Percentiles rank a stretch among this genome's conserved stretches.
phyloP scores from a whole-genome alignment of 257 asterid species.

The Petunia secreta region DNA sequence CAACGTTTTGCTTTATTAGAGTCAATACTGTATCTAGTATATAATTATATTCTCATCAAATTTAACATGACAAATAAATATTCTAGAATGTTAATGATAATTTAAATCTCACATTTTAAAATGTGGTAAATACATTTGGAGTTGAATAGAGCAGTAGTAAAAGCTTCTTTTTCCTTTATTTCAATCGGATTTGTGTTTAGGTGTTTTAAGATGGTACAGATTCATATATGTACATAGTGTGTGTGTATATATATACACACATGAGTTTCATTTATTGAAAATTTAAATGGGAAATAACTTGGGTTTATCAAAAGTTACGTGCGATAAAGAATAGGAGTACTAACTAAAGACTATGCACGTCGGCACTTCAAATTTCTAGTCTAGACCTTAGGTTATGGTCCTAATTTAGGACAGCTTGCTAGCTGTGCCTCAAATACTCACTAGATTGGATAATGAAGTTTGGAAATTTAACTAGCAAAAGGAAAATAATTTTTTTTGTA shows the following conservation, averaged over 20 bases:
- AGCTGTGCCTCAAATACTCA: constrained; percentile 1
- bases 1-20: not conserved
- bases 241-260: too few species aligned
- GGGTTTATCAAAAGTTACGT: not conserved
- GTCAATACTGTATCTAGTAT: not conserved
- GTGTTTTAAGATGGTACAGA: not conserved
- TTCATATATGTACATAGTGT: not conserved
- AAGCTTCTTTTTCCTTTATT: not conserved
- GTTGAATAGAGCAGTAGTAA: not conserved
- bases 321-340: not conserved
- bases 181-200: not conserved
- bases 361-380: not conserved
- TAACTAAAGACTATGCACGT: constrained; percentile 16
- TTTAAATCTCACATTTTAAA: not conserved
- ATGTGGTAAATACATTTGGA: not conserved
- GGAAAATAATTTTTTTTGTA: not conserved
- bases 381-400: constrained; percentile 22
- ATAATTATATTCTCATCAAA: too few species aligned
- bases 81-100: not conserved
- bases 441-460: not conserved
- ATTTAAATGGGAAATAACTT: not conserved
- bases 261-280: too few species aligned
- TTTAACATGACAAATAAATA: too few species aligned
- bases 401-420: not conserved
- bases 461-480: not conserved